These are phyloP conservation scores for Colletotrichum navitas DNA, from an alignment of 2,329 filamentous ascomycete species.

Conservation along the genomic window DNA sequence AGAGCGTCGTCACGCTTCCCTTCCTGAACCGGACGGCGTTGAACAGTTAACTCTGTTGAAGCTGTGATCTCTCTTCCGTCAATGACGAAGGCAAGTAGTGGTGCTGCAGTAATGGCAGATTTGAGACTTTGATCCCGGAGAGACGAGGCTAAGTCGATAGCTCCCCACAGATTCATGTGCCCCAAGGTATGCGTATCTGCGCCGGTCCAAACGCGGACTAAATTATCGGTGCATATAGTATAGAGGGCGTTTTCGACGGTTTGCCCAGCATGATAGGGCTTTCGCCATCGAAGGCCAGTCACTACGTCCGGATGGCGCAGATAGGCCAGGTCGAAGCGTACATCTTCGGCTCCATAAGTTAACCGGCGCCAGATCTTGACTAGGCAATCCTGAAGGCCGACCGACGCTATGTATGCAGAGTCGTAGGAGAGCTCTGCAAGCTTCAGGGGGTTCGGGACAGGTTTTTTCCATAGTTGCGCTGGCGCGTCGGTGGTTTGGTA, in stretches of 20 bases:
- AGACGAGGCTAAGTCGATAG: conserved; percentile 80
- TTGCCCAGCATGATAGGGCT: conserved; percentile 81
- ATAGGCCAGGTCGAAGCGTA: conserved; percentile 91
- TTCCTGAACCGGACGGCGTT: conserved; percentile 52
- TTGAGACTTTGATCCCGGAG: conserved; percentile 63
- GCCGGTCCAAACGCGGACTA: conserved; percentile 86
- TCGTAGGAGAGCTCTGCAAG: conserved; percentile 87
- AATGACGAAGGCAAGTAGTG: conserved; percentile 75
- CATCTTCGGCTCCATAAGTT: conserved; percentile 84
- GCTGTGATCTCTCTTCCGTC: conserved; percentile 83
- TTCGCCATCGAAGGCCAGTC: conserved; percentile 88
- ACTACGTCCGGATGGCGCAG: conserved; percentile 85
- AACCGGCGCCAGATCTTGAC: conserved; percentile 94
- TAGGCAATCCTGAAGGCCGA: conserved; percentile 81
- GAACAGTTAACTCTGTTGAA: conserved; percentile 82
- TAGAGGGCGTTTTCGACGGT: conserved; percentile 89
- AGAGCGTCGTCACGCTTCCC: conserved; percentile 71
- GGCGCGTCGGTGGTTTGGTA: conserved; percentile 67
- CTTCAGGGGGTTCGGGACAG: conserved; percentile 79
- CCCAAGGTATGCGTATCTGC: conserved; percentile 79
- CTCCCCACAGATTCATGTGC: conserved; percentile 82
- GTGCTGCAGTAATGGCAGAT: conserved; percentile 4
- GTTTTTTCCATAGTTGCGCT: conserved; percentile 78
- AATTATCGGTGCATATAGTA: conserved; percentile 85
- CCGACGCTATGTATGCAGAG: conserved; percentile 86